phyloP scores from a whole-genome alignment of 2,329 filamentous ascomycete species.

The Orbilia quercus region DNA sequence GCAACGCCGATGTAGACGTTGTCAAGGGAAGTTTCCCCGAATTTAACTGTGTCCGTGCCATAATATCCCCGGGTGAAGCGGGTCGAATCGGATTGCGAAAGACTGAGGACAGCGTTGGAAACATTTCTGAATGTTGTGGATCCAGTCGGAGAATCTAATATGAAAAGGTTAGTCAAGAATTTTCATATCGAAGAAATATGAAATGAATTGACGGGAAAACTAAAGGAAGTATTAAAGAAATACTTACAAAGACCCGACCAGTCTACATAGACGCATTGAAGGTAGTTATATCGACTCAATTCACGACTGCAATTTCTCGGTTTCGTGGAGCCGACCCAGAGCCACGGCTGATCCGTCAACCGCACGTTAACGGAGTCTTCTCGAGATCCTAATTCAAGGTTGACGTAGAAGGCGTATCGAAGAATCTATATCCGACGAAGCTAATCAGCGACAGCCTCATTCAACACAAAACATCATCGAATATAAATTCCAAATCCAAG shows the following conservation, averaged over 20 bases:
- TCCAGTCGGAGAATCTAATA: neutral
- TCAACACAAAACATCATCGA: conserved; percentile 4
- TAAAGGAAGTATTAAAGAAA: neutral
- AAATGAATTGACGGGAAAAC: no score
- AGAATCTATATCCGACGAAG: conserved; percentile 13
- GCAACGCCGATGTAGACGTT: conserved; percentile 51
- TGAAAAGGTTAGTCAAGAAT: neutral
- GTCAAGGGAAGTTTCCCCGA: conserved; percentile 22
- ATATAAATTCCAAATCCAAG: no score
- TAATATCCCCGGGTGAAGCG: conserved; percentile 38
- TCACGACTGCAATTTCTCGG: conserved; percentile 34
- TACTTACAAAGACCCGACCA: conserved; percentile 49
- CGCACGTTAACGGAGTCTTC: conserved; percentile 35
- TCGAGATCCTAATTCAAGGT: conserved; percentile 36
- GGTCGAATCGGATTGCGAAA: conserved; percentile 25
- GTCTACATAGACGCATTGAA: conserved; percentile 40
- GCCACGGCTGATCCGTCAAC: conserved; percentile 47
- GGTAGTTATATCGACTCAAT: conserved; percentile 22
- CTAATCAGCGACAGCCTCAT: neutral
- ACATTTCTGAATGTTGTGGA: conserved; percentile 35
- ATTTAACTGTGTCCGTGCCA: conserved; percentile 41
- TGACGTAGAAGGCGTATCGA: conserved; percentile 41
- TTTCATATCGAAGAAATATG: no score
- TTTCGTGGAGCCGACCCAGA: conserved; percentile 34
- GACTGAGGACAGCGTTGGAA: conserved; percentile 26